phyloP scores from a whole-genome alignment of 345 rosid genomes.

The Xanthoceras sorbifolium region DNA sequence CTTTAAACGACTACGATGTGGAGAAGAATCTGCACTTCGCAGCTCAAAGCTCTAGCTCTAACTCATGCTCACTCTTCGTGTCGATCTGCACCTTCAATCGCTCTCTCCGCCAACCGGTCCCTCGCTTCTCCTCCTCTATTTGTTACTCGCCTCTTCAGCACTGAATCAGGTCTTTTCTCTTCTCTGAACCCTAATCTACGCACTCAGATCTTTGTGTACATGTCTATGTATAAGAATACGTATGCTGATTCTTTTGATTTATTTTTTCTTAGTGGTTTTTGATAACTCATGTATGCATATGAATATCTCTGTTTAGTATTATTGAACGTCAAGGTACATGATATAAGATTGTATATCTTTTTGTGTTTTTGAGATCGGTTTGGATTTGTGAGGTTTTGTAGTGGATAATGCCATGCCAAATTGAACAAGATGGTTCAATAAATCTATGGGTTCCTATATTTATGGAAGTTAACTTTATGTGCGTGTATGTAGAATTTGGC shows the following conservation, averaged over 20 bases:
- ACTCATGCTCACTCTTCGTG: constrained; percentile 28
- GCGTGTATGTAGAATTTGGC: neutral
- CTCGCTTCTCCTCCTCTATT: constrained; percentile 40
- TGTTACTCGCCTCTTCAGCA: constrained; percentile 46
- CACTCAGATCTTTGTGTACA: neutral
- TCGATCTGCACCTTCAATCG: constrained; percentile 39
- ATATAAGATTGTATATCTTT: neutral
- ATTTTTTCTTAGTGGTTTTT: neutral
- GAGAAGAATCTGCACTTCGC: constrained; percentile 68
- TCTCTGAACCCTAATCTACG: neutral
- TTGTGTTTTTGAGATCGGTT: neutral
- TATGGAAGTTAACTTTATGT: neutral
- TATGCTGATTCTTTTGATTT: neutral
- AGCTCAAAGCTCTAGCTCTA: constrained; percentile 73
- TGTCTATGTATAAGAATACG: neutral
- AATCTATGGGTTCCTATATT: neutral
- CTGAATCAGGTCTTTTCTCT: constrained; percentile 46
- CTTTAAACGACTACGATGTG: constrained; percentile 41
- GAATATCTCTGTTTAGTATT: neutral
- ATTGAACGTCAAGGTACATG: neutral
- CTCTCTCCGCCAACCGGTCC: constrained; percentile 29
- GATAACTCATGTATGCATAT: neutral
- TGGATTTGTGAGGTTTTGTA: constrained; percentile 3
- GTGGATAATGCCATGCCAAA: too few species aligned
- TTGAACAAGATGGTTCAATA: neutral